Base-by-base conservation (phyloP, 129 eudicot genomes). In the Deinandra increscens region DNA sequence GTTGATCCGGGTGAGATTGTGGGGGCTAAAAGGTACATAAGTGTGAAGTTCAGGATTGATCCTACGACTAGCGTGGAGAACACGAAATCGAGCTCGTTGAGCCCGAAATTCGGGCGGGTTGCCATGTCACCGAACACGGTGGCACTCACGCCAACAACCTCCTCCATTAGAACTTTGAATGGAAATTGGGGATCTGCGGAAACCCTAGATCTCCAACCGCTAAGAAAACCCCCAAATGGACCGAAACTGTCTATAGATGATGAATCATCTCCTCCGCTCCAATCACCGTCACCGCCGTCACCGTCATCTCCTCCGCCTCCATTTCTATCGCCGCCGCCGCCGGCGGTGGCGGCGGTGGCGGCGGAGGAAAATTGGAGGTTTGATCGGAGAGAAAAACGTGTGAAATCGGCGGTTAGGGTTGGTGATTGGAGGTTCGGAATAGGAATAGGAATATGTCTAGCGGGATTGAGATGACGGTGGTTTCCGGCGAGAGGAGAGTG, bases 61-160 rank as follows among this genome's bases (percentile, higher is more conserved):
- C 97, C 97, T 7, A 91, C 97, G 1, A 91, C 93, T 5, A 91
- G 85, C 0, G 97, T 91, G 4, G 97, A 91, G 75, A 91, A 91
- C 22, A 91, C 97, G 45, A 91, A 91, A 71, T 91, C 97, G 1
- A 91, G 93, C 79, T 88, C 96, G 39, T 91, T 88, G 49, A 91
- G 90, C 3, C 97, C 97, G 12, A 91, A 91, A 80, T 91, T 91
- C 2, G 96, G 97, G 20, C 97, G 92, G 2, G 85, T 81, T 0
- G 96, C 97, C 97, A 91, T 91, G 80, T 91, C 97, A 5, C 96
- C 97, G 1, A 88, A 33, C 13, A 85, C 92, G 59, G 84, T 79
- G 0, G 96, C 80, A 11, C 81, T 77, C 66, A 77, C 77, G 13
- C 81, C 81, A 6, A 77, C 77, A 9, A 77, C 81, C 33, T 77